phyloP scores from a whole-genome alignment of 805 yeast genomes.

The Zygoascus bituminiphila region DNA sequence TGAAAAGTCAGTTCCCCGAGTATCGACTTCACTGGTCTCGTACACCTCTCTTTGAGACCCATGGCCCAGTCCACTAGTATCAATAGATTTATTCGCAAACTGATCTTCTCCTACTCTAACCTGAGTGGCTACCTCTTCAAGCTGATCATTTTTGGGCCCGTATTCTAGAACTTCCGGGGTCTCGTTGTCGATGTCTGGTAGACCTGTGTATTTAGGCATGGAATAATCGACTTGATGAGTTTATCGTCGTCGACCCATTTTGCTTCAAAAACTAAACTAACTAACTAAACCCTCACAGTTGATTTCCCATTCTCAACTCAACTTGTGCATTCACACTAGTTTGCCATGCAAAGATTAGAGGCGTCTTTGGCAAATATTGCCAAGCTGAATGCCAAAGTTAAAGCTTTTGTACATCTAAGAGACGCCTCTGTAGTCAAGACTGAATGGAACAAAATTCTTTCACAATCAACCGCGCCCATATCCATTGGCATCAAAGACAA shows the following conservation, averaged over 20 bases:
- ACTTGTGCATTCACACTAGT: background rate
- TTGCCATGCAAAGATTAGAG: slow-evolving; percentile 8
- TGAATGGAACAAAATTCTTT: slow-evolving; percentile 5
- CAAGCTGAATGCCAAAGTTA: slow-evolving; percentile 19
- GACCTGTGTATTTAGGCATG: slow-evolving; percentile 13
- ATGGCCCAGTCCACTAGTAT: background rate
- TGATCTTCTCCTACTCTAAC: background rate
- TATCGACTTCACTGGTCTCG: slow-evolving; percentile 10
- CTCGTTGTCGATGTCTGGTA: slow-evolving; percentile 18
- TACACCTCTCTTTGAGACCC: slow-evolving; percentile 3
- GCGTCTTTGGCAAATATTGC: slow-evolving; percentile 22
- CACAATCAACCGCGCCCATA: slow-evolving; percentile 18
- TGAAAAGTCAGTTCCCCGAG: slow-evolving; percentile 13
- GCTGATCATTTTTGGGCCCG: background rate
- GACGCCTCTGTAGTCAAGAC: slow-evolving; percentile 11
- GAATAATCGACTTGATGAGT: background rate
- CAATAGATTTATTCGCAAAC: background rate
- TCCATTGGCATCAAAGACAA: slow-evolving; percentile 68
- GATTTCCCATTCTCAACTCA: background rate
- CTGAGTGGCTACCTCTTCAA: background rate
- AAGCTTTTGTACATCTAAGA: slow-evolving; percentile 25
- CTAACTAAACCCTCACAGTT: background rate
- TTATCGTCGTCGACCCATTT: background rate
- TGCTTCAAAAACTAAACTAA: background rate
- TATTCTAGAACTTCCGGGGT: slow-evolving; percentile 9